Evolutionary conservation across 805 yeast species (phyloP).

Genomic region (Ogataea trehaloabstinens): DNA sequence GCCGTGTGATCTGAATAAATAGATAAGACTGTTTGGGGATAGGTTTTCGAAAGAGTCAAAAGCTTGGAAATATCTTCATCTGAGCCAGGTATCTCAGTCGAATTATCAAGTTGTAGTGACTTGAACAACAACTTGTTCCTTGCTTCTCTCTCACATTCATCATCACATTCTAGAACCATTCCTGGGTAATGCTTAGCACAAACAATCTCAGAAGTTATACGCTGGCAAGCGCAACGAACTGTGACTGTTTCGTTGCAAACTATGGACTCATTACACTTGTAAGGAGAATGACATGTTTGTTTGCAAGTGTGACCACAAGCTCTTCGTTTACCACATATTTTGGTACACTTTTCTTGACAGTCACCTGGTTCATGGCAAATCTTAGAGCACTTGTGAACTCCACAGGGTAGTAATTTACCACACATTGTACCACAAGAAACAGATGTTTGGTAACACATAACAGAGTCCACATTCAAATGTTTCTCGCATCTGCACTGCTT

Average conservation of each 20-base stretch:
- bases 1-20: constrained; percentile 52
- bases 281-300: constrained; percentile 60
- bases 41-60: constrained; percentile 33
- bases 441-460: constrained; percentile 64
- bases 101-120: constrained; percentile 46
- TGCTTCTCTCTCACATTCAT: constrained; percentile 58
- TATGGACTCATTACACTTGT: constrained; percentile 47
- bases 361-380: constrained; percentile 56
- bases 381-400: constrained; percentile 51
- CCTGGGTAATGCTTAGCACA: constrained; percentile 47
- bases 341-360: constrained; percentile 59
- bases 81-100: constrained; percentile 11
- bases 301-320: constrained; percentile 71
- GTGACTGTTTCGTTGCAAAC: constrained; percentile 52
- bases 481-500: constrained; percentile 32
- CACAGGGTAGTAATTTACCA: constrained; percentile 44
- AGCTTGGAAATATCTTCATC: constrained; percentile 23
- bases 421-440: constrained; percentile 74
- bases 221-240: constrained; percentile 65
- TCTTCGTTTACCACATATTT: constrained; percentile 53
- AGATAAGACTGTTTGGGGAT: constrained; percentile 45
- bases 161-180: constrained; percentile 60
- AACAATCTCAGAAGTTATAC: constrained; percentile 41
- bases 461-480: constrained; percentile 46
- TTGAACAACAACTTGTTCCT: constrained; percentile 61